These are phyloP conservation scores for Pezicula radicicola DNA, from an alignment of 2,329 filamentous ascomycete genomes.

Conservation along the genomic window DNA sequence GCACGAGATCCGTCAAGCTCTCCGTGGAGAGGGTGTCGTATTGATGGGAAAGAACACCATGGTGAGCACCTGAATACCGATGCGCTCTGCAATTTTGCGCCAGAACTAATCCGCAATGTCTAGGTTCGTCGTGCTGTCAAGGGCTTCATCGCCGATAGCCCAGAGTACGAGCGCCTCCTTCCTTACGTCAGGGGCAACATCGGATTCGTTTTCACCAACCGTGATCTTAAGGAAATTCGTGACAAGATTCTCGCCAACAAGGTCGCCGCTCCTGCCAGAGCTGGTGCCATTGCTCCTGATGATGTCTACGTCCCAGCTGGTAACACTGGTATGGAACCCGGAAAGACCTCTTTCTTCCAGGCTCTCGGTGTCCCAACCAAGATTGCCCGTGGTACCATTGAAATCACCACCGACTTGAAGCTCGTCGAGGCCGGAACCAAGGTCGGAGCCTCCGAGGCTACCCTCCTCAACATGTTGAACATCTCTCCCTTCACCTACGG, in stretches of 20 bases:
- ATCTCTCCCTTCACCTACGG: constrained; percentile 99
- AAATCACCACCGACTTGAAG: constrained; percentile 98
- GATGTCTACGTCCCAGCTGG: constrained; percentile 96
- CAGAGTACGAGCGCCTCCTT: constrained; percentile 97
- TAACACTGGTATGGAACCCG: constrained; percentile 99
- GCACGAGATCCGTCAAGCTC: constrained; percentile 96
- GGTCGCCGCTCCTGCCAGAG: constrained; percentile 96
- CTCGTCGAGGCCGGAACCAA: constrained; percentile 89
- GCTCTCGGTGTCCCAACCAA: constrained; percentile 99
- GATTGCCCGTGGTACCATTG: constrained; percentile 99
- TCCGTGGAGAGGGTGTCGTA: constrained; percentile 90
- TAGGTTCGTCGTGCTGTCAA: constrained; percentile 95
- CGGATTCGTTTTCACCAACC: constrained; percentile 99
- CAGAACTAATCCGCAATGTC: constrained; percentile 9
- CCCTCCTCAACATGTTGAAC: constrained; percentile 99
- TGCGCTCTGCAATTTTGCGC: constrained; percentile 1
- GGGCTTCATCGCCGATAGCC: constrained; percentile 84
- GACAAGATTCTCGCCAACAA: constrained; percentile 96
- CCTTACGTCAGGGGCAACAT: constrained; percentile 97
- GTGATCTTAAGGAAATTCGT: constrained; percentile 86
- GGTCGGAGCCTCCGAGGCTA: constrained; percentile 98
- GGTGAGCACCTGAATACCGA: constrained; percentile 48
- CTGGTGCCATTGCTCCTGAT: constrained; percentile 88
- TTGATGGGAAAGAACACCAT: constrained; percentile 99
- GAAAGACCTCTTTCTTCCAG: constrained; percentile 99